Evolutionary conservation across 2,329 filamentous ascomycete genomes (phyloP), one percentile per base, ranked within the genome.

Genomic region (Cladosporium sp.): DNA sequence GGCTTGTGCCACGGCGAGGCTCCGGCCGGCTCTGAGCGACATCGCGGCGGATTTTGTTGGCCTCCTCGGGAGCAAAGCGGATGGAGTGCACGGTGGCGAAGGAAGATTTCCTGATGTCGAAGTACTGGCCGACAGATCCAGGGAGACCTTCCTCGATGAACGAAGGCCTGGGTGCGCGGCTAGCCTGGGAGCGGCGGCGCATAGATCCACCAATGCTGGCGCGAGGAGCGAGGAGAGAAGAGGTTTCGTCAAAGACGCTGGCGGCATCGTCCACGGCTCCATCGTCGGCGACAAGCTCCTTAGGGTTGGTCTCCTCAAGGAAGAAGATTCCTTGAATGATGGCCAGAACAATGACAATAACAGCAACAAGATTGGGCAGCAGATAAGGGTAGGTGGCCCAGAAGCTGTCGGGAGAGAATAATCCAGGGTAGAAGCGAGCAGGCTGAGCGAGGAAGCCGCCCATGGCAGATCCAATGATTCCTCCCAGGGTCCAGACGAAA

Each of bases 401-500:
- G 35, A 93, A 62, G 54, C 85, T 80, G 51, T 79, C 76, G 11
- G 72, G 63, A 42, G 85, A 82, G 66, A 95, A 95, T 1, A 81
- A 41, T 32, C 76, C 71, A 19, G 90, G 89, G 68, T 86, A 95
- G 13, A 82, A 82, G 33, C 80, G 73, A 59, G 84, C 79, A 22
- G 90, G 90, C 60, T 89, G 83, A 56, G 89, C 86, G 66, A 95
- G 88, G 46, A 85, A 82, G 33, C 90, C 90, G 55, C 90, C 90
- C 61, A 95, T 89, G 10, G 86, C 87, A 58, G 89, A 86, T 0
- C 89, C 90, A 53, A 95, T 79, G 58, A 95, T 95, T 9, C 88
- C 92, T 34, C 90, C 90, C 51, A 95, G 84, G 45, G 81, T 85
- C 89, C 89, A 95, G 9, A 95, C 86, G 64, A 95, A 95, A 1